Evolutionary conservation across 495 filamentous ascomycete genomes (phyloP).

Genomic region (Daldinia loculata): DNA sequence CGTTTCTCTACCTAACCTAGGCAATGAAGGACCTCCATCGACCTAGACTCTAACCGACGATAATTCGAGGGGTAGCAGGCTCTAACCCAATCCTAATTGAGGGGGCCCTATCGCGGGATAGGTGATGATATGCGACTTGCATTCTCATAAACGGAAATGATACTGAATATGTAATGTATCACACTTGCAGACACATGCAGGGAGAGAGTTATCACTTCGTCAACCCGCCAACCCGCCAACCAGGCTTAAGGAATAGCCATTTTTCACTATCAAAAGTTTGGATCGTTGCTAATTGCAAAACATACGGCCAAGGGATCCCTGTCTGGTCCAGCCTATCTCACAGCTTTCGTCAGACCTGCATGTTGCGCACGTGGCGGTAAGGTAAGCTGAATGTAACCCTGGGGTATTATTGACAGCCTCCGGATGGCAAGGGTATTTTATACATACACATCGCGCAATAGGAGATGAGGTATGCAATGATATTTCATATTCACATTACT

Average conservation of each 20-base stretch:
- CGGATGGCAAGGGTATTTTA: constrained; percentile 14
- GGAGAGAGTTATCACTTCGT: constrained; percentile 5
- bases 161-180: neutral
- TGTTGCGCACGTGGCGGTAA: constrained; percentile 45
- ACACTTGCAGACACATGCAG: constrained; percentile 26
- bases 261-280: constrained; percentile 30
- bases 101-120: constrained; percentile 3
- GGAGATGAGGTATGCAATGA: constrained; percentile 5
- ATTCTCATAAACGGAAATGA: neutral
- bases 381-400: constrained; percentile 35
- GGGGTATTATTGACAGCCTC: constrained; percentile 21
- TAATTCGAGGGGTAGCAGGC: constrained; percentile 1
- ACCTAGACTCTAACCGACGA: constrained; percentile 4
- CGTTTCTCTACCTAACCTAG: neutral
- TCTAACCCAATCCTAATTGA: constrained; percentile 6
- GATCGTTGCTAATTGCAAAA: constrained; percentile 38
- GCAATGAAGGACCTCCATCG: neutral
- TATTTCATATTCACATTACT: neutral
- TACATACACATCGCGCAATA: neutral
- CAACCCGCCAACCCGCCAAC: constrained; percentile 30
- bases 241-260: constrained; percentile 14
- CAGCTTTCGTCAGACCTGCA: constrained; percentile 44
- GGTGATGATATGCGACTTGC: constrained; percentile 8
- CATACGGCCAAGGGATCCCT: constrained; percentile 35
- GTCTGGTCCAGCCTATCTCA: constrained; percentile 33